A percentile compares a stretch with the other conserved stretches of the same genome.
These are phyloP conservation scores for Pelargonium citronellum DNA, from an alignment of 441 rosid species.

Conservation along the genomic window DNA sequence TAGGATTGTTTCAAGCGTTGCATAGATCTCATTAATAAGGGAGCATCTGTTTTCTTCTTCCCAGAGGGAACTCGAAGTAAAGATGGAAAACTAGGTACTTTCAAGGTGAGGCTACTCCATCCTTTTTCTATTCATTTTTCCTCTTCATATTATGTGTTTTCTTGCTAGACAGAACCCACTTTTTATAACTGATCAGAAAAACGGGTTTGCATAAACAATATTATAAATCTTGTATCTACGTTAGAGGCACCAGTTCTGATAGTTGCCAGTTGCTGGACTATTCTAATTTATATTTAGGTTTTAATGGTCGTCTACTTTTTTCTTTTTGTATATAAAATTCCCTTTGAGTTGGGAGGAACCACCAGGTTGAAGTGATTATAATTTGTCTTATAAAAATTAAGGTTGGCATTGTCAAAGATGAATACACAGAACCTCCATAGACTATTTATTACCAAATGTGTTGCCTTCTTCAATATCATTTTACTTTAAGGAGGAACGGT, in stretches of 20 bases:
- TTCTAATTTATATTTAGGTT: neutral
- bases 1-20: conserved; percentile 87
- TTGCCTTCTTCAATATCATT: neutral
- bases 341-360: neutral
- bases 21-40: conserved; percentile 69
- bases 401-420: neutral
- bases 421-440: neutral
- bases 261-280: neutral
- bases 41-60: conserved; percentile 72
- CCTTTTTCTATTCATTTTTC: too few species aligned
- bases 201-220: neutral
- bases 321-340: neutral
- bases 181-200: too few species aligned
- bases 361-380: neutral
- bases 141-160: neutral
- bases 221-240: neutral
- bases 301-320: neutral
- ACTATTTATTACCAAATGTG: neutral
- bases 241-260: neutral
- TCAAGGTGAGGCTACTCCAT: conserved; percentile 51
- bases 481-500: neutral
- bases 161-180: neutral
- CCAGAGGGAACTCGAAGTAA: conserved; percentile 92
- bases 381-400: neutral
- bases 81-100: conserved; percentile 67